Evolutionary conservation across 2,329 filamentous ascomycete species (phyloP).

Genomic region (Neonectria ditissima): DNA sequence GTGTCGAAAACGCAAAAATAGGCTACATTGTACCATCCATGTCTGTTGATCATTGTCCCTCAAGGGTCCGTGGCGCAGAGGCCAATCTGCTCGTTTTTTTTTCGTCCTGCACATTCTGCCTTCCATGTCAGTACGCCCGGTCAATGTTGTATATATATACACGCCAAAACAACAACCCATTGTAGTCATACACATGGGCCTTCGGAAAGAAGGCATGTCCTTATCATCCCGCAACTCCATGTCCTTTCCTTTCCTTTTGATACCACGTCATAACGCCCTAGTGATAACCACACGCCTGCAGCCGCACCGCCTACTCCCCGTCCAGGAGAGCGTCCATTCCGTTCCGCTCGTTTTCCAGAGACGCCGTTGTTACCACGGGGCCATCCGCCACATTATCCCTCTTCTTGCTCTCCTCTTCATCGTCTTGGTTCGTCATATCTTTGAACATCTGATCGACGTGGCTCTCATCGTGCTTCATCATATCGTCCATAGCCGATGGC

Average conservation of each 20-base stretch:
- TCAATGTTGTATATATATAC: conserved; percentile 26
- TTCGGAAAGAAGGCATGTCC: conserved; percentile 1
- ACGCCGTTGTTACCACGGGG: conserved; percentile 54
- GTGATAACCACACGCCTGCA: conserved; percentile 24
- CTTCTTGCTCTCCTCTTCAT: conserved; percentile 59
- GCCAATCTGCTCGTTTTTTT: neutral
- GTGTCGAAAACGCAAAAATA: neutral
- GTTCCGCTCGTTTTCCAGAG: conserved; percentile 59
- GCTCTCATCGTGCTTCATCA: conserved; percentile 55
- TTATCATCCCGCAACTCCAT: conserved; percentile 37
- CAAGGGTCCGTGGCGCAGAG: neutral
- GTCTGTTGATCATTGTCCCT: conserved; percentile 11
- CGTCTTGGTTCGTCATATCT: conserved; percentile 66
- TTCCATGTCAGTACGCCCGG: conserved; percentile 19
- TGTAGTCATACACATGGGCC: conserved; percentile 26
- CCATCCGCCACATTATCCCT: conserved; percentile 47
- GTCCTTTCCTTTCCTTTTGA: conserved; percentile 35
- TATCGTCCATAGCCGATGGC: conserved; percentile 45
- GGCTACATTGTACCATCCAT: conserved; percentile 7
- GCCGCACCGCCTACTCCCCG: conserved; percentile 49
- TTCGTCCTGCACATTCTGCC: conserved; percentile 17
- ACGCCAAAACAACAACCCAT: conserved; percentile 28
- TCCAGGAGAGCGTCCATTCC: conserved; percentile 60
- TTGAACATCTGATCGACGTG: conserved; percentile 68
- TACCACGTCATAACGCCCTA: conserved; percentile 39